Conservation (phyloP, 345 rosid species). For the Rhodomyrtus tomentosa region DNA sequence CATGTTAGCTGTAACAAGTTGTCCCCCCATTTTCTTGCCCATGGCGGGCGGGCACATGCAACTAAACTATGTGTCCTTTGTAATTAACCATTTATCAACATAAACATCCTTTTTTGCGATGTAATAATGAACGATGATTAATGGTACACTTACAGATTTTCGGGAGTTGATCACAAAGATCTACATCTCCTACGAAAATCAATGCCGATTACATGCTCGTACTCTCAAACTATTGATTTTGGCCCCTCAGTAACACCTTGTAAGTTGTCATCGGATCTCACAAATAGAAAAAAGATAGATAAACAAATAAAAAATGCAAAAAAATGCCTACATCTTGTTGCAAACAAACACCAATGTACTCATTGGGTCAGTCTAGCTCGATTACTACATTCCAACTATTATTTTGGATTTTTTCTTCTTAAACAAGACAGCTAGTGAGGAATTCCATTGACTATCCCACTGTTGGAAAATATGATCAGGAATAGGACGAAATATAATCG, state of each 20-base stretch:
- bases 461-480: not conserved
- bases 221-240: not conserved
- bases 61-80: not conserved
- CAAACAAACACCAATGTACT: not conserved
- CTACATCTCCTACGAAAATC: not conserved
- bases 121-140: not conserved
- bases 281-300: not conserved
- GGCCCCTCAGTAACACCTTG: not conserved
- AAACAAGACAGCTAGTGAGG: not conserved
- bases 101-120: not conserved
- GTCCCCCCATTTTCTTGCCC: not conserved
- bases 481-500: too few relatives aligned
- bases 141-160: not conserved
- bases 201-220: not conserved
- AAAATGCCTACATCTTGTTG: not conserved
- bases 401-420: not conserved
- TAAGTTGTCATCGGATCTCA: not conserved
- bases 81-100: not conserved
- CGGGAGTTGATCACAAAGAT: not conserved
- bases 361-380: not conserved
- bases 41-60: not conserved
- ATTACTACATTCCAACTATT: not conserved
- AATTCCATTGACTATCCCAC: not conserved
- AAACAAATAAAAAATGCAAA: not conserved
- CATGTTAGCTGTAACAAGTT: not conserved